Conservation (phyloP, 2,329 filamentous ascomycete species). For the Chaetomium sp. region DNA sequence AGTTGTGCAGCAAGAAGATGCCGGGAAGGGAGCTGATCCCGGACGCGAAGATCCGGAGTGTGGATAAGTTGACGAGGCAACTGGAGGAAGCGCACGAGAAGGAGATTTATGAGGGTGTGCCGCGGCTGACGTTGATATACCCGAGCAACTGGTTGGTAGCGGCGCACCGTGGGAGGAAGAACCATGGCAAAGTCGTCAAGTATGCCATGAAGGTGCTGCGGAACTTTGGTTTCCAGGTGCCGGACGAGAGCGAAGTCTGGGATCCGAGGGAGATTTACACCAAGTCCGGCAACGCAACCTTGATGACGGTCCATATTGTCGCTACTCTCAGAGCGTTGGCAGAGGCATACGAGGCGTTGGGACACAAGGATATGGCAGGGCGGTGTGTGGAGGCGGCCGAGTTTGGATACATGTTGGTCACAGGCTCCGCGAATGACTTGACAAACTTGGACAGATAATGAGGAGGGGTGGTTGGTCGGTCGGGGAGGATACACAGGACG, state of each 20-base stretch:
- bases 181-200: conserved; percentile 40
- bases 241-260: conserved; percentile 31
- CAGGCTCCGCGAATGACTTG: conserved; percentile 40
- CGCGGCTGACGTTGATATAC: conserved; percentile 42
- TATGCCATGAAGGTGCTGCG: conserved; percentile 39
- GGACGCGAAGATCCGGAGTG: conserved; percentile 39
- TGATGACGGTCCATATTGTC: conserved; percentile 43
- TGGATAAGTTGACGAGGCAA: conserved; percentile 39
- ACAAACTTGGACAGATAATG: conserved; percentile 41
- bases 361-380: conserved; percentile 34
- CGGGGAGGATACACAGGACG: background rate
- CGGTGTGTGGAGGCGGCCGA: conserved; percentile 38
- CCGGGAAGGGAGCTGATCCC: conserved; percentile 34
- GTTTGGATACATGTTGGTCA: conserved; percentile 40
- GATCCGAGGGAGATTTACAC: conserved; percentile 36
- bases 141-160: conserved; percentile 43
- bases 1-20: conserved; percentile 33
- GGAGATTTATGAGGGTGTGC: conserved; percentile 38
- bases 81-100: conserved; percentile 41
- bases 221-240: conserved; percentile 41
- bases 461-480: background rate
- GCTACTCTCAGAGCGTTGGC: conserved; percentile 38
- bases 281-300: conserved; percentile 26
- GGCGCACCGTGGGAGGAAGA: conserved; percentile 39
- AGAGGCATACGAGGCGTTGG: conserved; percentile 39